These are phyloP conservation scores for Clitopilus hobsonii DNA, from an alignment of 768 basidiomycete species.

Conservation along the genomic window DNA sequence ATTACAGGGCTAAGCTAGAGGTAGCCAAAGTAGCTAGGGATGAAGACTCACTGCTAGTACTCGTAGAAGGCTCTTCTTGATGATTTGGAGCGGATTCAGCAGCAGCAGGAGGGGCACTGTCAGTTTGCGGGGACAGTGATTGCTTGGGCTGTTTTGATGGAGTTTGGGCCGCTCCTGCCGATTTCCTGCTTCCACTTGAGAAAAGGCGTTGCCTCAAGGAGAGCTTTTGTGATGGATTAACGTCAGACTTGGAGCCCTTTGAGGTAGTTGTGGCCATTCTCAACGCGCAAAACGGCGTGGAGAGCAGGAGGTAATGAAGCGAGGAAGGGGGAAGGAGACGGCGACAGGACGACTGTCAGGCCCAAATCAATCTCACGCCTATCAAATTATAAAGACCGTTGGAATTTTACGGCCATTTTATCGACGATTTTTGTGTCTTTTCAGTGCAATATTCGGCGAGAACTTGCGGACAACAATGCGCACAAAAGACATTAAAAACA, in stretches of 20 bases:
- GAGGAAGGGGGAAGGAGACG: slow-evolving; percentile 4
- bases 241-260: slow-evolving; percentile 7
- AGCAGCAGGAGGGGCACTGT: not conserved
- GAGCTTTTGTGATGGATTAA: slow-evolving; percentile 15
- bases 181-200: slow-evolving; percentile 17
- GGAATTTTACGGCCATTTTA: not conserved
- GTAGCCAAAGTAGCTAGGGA: not conserved
- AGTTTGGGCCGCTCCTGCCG: slow-evolving; percentile 15
- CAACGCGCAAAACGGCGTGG: slow-evolving; percentile 1
- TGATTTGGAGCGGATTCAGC: slow-evolving; percentile 11
- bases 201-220: slow-evolving; percentile 30
- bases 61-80: slow-evolving; percentile 17
- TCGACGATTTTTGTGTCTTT: not conserved
- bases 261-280: slow-evolving; percentile 7
- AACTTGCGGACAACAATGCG: too few relatives aligned
- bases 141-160: slow-evolving; percentile 9
- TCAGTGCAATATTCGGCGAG: not conserved
- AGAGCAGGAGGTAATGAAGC: slow-evolving; percentile 3
- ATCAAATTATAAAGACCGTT: slow-evolving; percentile 4
- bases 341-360: slow-evolving; percentile 3
- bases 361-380: slow-evolving; percentile 5
- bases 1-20: slow-evolving; percentile 3
- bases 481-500: not conserved
- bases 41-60: slow-evolving; percentile 20
- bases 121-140: not conserved